These are phyloP conservation scores for Eucalyptus paniculata DNA, from an alignment of 345 rosid genomes.

Conservation along the genomic window DNA sequence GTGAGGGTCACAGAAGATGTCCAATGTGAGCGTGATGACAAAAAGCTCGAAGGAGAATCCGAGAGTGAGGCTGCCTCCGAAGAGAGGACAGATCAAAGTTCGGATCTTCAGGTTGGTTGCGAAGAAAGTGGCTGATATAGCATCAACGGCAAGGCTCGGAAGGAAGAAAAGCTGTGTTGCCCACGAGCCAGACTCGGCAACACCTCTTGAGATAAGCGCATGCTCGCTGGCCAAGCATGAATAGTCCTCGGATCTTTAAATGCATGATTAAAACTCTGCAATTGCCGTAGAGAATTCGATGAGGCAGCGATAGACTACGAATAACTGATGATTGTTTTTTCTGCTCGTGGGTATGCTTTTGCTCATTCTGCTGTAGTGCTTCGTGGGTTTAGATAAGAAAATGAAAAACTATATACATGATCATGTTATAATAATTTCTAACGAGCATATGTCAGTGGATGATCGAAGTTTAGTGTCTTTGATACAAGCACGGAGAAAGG, in stretches of 20 bases:
- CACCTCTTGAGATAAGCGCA: neutral
- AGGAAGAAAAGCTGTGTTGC: neutral
- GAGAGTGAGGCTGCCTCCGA: slow-evolving; percentile 5
- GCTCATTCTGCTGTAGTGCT: neutral
- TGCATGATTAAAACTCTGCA: neutral
- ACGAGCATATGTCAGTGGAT: neutral
- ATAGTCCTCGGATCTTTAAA: neutral
- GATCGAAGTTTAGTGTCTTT: neutral
- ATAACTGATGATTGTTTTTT: neutral
- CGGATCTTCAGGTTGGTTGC: neutral
- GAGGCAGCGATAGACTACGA: neutral
- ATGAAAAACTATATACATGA: neutral
- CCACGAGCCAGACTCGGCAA: neutral
- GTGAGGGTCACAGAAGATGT: neutral
- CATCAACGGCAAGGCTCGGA: neutral
- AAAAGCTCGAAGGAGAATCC: neutral
- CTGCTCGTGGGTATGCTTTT: neutral
- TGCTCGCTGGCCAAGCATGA: neutral
- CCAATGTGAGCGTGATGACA: neutral
- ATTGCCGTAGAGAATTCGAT: neutral
- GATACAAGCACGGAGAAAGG: neutral
- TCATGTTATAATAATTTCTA: neutral
- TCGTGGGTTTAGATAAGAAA: neutral
- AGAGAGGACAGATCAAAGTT: slow-evolving; percentile 6
- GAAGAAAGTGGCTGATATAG: neutral